A percentile compares a stretch with the other conserved stretches of the same genome.
Conservation (phyloP, 257 asterid genomes). For the Scutellaria galericulata region DNA sequence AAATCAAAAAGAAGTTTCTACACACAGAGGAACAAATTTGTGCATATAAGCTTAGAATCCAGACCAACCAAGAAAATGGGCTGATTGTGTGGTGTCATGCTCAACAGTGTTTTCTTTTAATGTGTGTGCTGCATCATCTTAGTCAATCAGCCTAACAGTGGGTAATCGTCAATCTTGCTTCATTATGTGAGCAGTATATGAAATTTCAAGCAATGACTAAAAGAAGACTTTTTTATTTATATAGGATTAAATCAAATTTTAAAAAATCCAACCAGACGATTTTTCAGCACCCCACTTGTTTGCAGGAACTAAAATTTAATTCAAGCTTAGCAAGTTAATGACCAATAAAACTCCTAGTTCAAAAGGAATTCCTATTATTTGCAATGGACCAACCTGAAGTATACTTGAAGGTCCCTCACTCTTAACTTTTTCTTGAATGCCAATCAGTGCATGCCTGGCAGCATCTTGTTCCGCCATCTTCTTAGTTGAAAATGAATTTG, state of each 20-base stretch:
- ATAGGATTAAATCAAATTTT: no score
- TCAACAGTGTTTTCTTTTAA: no score
- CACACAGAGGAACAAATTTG: no score
- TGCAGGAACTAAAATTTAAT: not conserved
- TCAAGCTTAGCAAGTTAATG: not conserved
- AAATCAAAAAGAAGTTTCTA: not conserved
- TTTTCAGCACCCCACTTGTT: not conserved
- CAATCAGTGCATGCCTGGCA: conserved; percentile 54
- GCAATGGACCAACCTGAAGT: conserved; percentile 44
- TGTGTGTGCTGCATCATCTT: no score
- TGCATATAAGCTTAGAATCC: no score
- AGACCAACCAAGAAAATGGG: no score
- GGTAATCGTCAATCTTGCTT: not conserved
- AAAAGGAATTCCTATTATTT: not conserved
- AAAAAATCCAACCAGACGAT: not conserved
- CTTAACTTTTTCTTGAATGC: conserved; percentile 45
- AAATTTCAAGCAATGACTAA: not conserved
- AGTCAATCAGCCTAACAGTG: not conserved
- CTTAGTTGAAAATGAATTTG: conserved; percentile 35
- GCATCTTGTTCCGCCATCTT: conserved; percentile 62
- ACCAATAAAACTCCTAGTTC: conserved; percentile 16
- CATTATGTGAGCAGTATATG: not conserved
- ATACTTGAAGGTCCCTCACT: conserved; percentile 40
- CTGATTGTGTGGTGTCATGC: no score
- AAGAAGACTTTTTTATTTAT: not conserved